Base-by-base conservation (phyloP, 768 basidiomycete species). In the Hygrophoropsis aurantiaca region DNA sequence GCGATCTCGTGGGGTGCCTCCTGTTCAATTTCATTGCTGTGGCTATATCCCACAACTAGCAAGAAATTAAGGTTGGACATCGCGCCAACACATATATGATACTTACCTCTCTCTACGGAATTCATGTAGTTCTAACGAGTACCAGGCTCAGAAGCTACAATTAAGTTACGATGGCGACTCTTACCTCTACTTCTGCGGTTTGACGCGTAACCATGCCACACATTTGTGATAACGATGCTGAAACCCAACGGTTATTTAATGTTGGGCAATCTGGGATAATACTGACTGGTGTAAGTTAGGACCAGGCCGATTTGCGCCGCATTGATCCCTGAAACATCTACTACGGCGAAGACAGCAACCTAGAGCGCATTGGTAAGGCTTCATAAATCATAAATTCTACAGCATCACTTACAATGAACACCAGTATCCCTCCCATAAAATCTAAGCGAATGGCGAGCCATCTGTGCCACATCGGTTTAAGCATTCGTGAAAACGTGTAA, bases 361-460 rank as follows among this genome's bases (percentile, higher is more conserved):
- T 82, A 25, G 20, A 5, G 1, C 11, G 13, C 33, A 19, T 9
- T 7, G 13, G 19, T 27, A 1, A 46, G 18, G 5, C 11, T 2
- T 10, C 15, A 15, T 16, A 16, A 7, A 24, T 16, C 15, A 18
- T 10, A 8, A 23, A n/a, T n/a, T n/a, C n/a, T 1, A 5, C 11
- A 7, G n/a, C n/a, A 25, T 32, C 0, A 55, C 77, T 49, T 51
- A 81, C 80, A 36, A 74, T 65, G 59, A 83, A 80, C 3, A 78
- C 73, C 54, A 84, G 61, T 30, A 82, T 55, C 2, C 77, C 79
- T 11, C 88, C 87, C 38, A 86, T 74, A 50, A 81, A 77, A 57
- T 90, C 87, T 1, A 90, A 72, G 20, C 87, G 77, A 24, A 90
- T 72, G 24, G 82, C 79, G 10, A 92, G 72, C 87, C 84, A 87